Evolutionary conservation across 495 filamentous ascomycete genomes (phyloP).

Genomic region (Halenospora varia): DNA sequence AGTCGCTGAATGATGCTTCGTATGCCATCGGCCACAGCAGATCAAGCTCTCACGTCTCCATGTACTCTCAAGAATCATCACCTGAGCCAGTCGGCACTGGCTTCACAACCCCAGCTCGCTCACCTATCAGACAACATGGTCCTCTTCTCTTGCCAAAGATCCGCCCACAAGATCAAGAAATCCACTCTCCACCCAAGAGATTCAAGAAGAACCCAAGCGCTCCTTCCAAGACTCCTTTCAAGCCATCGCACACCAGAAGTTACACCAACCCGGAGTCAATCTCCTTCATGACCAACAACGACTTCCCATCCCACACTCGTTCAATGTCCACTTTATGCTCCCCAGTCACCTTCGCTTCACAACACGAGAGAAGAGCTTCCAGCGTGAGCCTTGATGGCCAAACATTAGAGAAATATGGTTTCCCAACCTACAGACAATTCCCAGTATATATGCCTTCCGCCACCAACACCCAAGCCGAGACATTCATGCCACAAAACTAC

Average conservation of each 20-base stretch:
- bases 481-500: constrained; percentile 36
- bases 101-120: constrained; percentile 66
- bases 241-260: constrained; percentile 56
- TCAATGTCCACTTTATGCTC: constrained; percentile 55
- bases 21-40: constrained; percentile 26
- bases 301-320: constrained; percentile 25
- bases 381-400: constrained; percentile 64
- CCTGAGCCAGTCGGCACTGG: constrained; percentile 62
- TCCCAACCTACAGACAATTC: constrained; percentile 76
- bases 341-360: constrained; percentile 57
- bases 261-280: constrained; percentile 61
- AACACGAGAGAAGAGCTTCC: constrained; percentile 60
- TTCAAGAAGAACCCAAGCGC: constrained; percentile 18
- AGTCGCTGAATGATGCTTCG: constrained; percentile 40
- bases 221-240: constrained; percentile 28
- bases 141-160: constrained; percentile 84
- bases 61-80: constrained; percentile 67
- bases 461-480: constrained; percentile 43
- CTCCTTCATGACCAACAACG: constrained; percentile 38
- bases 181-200: constrained; percentile 36
- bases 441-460: constrained; percentile 57
- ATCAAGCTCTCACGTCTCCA: constrained; percentile 47
- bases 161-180: constrained; percentile 75
- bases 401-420: constrained; percentile 64
- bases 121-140: constrained; percentile 75